These are phyloP conservation scores for Parasitella parasitica DNA, from an alignment of 371 early-diverging fungal species.

Conservation along the genomic window DNA sequence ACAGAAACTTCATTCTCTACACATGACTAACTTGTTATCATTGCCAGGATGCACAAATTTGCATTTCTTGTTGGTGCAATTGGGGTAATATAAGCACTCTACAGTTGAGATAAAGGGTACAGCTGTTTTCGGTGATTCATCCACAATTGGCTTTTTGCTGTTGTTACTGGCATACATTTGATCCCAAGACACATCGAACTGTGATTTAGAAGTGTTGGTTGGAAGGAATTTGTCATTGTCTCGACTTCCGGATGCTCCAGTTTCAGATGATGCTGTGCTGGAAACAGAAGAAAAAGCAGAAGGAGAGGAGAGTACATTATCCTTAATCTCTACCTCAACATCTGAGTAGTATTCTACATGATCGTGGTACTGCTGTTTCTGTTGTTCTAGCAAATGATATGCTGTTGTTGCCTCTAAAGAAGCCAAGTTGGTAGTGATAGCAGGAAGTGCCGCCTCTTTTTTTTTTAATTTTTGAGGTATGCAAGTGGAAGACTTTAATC, in stretches of 20 bases:
- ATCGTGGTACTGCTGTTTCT: neutral
- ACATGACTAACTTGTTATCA: slow-evolving; percentile 46
- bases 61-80: slow-evolving; percentile 60
- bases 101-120: slow-evolving; percentile 4
- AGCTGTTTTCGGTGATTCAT: neutral
- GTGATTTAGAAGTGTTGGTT: neutral
- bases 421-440: neutral
- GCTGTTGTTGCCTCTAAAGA: slow-evolving; percentile 16
- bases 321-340: neutral
- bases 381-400: neutral
- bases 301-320: neutral
- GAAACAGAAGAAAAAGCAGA: neutral
- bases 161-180: neutral
- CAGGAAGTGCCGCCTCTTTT: neutral
- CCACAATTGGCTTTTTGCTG: neutral
- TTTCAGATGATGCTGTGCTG: neutral
- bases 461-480: neutral
- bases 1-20: too few relatives aligned
- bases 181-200: neutral
- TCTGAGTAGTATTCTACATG: slow-evolving; percentile 1
- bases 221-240: neutral
- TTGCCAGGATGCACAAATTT: slow-evolving; percentile 50
- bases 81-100: slow-evolving; percentile 55
- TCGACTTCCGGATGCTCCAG: neutral
- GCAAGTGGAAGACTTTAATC: neutral